Base-by-base conservation (phyloP, 148 eudicot species). In the Fagopyrum tataricum region DNA sequence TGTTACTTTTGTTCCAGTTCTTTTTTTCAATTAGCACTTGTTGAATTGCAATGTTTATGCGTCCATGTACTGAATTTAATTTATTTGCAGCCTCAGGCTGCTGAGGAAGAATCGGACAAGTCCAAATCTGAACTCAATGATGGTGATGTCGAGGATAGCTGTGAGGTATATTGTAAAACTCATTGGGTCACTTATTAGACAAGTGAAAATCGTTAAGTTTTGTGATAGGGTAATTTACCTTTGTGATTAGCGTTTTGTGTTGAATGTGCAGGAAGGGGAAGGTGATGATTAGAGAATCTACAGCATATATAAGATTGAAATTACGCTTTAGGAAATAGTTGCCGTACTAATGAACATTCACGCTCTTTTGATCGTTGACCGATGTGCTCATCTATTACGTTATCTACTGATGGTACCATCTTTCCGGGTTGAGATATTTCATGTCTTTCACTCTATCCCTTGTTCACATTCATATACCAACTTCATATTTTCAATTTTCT, bases 51-150 rank as follows among this genome's bases (percentile, higher is more conserved):
- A 44, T 67, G 39, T 41, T 31, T 31, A 31, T 31, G 0, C 37
- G 37, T 31, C 37, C 37, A 31, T 31, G 2, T 31, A 31, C 37
- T 31, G 37, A 31, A 31, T 31, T 31, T 31, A 31, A 31, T 31
- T 31, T 31, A 31, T 31, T 31, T 31, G 37, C 37, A 31, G 37
- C 1, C 37, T 8, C 49, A 37, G 67, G 67, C 37, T 9, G 71
- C 37, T 31, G 37, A 40, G 44, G 71, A 67, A 40, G 44, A 67
- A 40, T 67, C 71, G 17, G 71, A 67, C 21, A 67, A 23, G 71
- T 67, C 71, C 6, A 67, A 11, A 20, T 67, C 71, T 39, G 71
- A 67, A 44, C 44, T 67, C 18, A 37, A 67, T 4, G 71, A 67
- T 67, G 71, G 40, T 2, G 71, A 31, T 15, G 71, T 7, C 3